Base-by-base conservation (phyloP, 352 stramenopile genomes). In the Phytophthora pinifolia region DNA sequence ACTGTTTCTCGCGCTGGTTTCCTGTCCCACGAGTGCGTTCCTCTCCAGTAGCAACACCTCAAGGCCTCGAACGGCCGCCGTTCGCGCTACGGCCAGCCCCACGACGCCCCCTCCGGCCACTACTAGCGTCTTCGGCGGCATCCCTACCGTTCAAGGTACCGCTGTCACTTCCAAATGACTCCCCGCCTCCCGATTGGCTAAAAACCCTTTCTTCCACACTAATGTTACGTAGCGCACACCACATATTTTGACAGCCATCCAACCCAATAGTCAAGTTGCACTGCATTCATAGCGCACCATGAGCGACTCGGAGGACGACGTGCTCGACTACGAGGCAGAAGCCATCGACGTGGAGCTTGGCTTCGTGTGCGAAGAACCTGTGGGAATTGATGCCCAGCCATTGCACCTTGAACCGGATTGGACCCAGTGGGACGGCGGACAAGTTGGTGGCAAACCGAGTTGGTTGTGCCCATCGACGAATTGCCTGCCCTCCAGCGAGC, bases 341-440 rank as follows among this genome's bases (percentile, higher is more conserved):
- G 52, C 56, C 17, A 47, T 63, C 4, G 75, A 89, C 2, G 76
- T 94, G 31, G 84, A 96, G 55, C 66, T 96, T 30, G 86, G 86
- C 55, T 93, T 94, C 49, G 59, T 75, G 17, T 67, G 64, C 25
- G 45, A 86, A 3, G 59, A 77, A 15, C 46, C 38, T 7, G 51
- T 73, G 9, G 30, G 62, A 5, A 30, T 59, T 13, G 46, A 71
- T 29, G 34, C 66, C 9, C 60, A 58, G 34, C 25, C 71, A 13
- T 48, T 92, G 41, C 77, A 92, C 32, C 46, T 67, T 18, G 65
- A 67, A 41, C 55, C 68, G 20, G 67, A 90, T 57, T 97, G 90
- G 90, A 77, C 70, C 52, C 65, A 90, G 43, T 98, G 94, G 94
- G 94, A 98, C 65, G 91, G 94, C 47, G 92, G 94, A 46, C 90